These are phyloP conservation scores for Metschnikowia picachoensis DNA, from an alignment of 805 yeast species.

Conservation along the genomic window DNA sequence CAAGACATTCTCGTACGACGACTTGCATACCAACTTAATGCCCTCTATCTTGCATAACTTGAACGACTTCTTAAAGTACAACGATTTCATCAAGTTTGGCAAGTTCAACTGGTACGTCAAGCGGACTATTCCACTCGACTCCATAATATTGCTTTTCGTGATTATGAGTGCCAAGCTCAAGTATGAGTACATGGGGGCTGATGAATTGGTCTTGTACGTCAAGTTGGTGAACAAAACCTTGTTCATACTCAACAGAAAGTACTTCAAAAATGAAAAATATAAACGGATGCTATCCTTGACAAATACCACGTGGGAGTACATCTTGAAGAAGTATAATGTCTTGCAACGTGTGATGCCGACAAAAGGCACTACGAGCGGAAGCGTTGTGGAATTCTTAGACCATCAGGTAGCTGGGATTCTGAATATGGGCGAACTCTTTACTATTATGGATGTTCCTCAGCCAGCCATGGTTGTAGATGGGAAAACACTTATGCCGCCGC, in stretches of 20 bases:
- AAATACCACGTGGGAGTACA: constrained; percentile 41
- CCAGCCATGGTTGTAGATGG: constrained; percentile 23
- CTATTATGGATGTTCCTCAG: constrained; percentile 42
- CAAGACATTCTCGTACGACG: constrained; percentile 46
- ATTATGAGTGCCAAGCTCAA: constrained; percentile 52
- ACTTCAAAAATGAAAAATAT: constrained; percentile 45
- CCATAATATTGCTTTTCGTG: constrained; percentile 48
- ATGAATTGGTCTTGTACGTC: constrained; percentile 36
- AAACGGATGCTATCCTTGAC: constrained; percentile 43
- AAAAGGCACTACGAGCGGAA: constrained; percentile 18
- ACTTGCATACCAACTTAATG: constrained; percentile 48
- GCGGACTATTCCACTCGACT: constrained; percentile 58
- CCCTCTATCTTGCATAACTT: constrained; percentile 56
- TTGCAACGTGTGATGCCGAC: constrained; percentile 26
- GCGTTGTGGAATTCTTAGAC: constrained; percentile 34
- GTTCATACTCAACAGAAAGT: constrained; percentile 40
- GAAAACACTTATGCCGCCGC: constrained; percentile 10
- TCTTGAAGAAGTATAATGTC: constrained; percentile 34
- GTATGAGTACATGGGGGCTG: constrained; percentile 34
- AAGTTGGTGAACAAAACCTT: constrained; percentile 40
- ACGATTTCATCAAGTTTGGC: constrained; percentile 49
- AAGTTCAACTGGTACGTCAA: constrained; percentile 60
- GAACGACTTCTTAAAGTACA: constrained; percentile 50
- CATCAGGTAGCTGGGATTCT: constrained; percentile 38
- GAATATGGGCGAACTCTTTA: constrained; percentile 40